Evolutionary conservation across 768 basidiomycete genomes (phyloP).

Genomic region (Gautieria morchelliformis): DNA sequence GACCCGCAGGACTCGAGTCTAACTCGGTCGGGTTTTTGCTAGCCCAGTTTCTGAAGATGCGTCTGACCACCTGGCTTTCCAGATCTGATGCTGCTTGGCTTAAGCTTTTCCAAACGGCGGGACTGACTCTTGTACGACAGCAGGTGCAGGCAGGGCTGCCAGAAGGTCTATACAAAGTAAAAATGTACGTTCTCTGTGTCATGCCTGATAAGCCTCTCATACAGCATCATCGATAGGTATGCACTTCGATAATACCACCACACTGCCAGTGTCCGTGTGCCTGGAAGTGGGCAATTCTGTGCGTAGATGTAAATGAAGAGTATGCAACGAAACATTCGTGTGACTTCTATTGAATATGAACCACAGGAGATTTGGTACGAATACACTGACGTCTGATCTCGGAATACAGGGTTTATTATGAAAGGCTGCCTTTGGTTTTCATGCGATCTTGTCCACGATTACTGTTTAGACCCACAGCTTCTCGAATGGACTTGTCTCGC

Average conservation of each 20-base stretch:
- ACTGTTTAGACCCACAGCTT: neutral
- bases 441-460: neutral
- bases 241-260: constrained; percentile 33
- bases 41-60: neutral
- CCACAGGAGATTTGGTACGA: neutral
- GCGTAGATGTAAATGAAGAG: no score
- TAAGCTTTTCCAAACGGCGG: constrained; percentile 60
- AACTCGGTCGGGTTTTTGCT: constrained; percentile 50
- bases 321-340: neutral
- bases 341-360: neutral
- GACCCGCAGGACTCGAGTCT: constrained; percentile 86
- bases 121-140: constrained; percentile 60
- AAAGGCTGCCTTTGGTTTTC: neutral
- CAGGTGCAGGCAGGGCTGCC: constrained; percentile 80
- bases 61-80: constrained; percentile 6
- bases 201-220: neutral
- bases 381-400: neutral
- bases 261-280: neutral
- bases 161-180: constrained; percentile 70
- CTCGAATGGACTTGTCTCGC: constrained; percentile 1
- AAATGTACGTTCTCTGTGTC: constrained; percentile 49
- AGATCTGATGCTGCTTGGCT: constrained; percentile 86
- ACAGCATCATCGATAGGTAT: constrained; percentile 34
- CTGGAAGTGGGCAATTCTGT: no score
- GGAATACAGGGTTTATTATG: neutral